Evolutionary conservation across 129 eudicot genomes (phyloP).

Genomic region (Flaveria trinervia): DNA sequence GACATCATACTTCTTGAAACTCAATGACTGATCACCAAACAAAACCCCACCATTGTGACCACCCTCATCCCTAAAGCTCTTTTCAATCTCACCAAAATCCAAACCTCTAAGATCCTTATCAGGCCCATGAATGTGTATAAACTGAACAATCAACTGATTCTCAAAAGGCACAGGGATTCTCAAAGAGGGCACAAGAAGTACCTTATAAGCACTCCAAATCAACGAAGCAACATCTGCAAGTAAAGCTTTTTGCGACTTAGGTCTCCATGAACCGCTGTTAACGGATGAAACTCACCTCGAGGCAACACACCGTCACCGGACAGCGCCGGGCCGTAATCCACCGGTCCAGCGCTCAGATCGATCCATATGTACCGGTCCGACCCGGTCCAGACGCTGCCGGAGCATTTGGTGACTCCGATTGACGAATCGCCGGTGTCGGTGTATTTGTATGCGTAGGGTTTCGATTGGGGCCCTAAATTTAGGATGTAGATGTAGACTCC

Average conservation of each 20-base stretch:
- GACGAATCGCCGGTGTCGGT: constrained; percentile 56
- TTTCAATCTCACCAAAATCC: constrained; percentile 67
- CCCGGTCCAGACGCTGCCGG: constrained; percentile 77
- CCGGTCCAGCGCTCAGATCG: constrained; percentile 96
- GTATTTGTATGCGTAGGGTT: constrained; percentile 73
- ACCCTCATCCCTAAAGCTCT: constrained; percentile 65
- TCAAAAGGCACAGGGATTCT: constrained; percentile 85
- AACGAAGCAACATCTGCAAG: constrained; percentile 76
- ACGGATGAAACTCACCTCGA: constrained; percentile 83
- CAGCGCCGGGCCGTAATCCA: constrained; percentile 89
- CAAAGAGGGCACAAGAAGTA: constrained; percentile 76
- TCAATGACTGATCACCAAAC: constrained; percentile 68
- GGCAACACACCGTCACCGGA: constrained; percentile 94
- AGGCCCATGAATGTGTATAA: constrained; percentile 63
- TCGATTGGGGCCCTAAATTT: constrained; percentile 60
- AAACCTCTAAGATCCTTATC: constrained; percentile 48
- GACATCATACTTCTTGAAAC: constrained; percentile 70
- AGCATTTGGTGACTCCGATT: constrained; percentile 59
- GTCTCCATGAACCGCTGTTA: constrained; percentile 64
- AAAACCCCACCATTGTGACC: constrained; percentile 57
- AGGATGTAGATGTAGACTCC: constrained; percentile 57
- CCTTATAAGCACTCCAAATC: constrained; percentile 90
- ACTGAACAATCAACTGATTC: constrained; percentile 65
- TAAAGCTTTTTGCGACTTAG: constrained; percentile 76
- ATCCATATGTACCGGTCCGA: constrained; percentile 78